Percentiles rank a stretch among this genome's conserved stretches.
Evolutionary conservation across 1,284 basidiomycete species (phyloP).

Genomic region (Rhodotorula sp.): DNA sequence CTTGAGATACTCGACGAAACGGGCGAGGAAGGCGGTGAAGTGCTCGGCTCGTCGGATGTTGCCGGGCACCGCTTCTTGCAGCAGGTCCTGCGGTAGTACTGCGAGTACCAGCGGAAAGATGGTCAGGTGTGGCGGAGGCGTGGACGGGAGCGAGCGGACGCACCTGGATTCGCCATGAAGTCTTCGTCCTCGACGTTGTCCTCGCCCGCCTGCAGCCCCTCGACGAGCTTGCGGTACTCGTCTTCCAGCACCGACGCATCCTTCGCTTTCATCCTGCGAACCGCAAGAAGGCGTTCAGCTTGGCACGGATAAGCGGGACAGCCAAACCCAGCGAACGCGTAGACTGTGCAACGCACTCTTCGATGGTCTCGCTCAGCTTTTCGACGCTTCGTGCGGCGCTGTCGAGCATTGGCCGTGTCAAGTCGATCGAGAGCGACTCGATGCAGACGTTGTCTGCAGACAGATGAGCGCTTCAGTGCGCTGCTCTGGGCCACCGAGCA

Average conservation of each 20-base stretch:
- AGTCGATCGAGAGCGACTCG: constrained; percentile 94
- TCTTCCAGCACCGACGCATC: constrained; percentile 94
- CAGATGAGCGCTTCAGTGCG: not conserved
- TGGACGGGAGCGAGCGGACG: constrained; percentile 29
- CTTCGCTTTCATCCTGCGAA: constrained; percentile 91
- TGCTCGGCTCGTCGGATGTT: constrained; percentile 99
- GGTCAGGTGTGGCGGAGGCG: constrained; percentile 27
- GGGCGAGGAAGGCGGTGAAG: constrained; percentile 96
- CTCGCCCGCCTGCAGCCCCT: constrained; percentile 66
- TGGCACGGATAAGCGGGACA: not conserved
- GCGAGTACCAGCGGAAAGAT: constrained; percentile 4
- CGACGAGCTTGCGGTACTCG: constrained; percentile 94
- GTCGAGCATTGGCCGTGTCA: constrained; percentile 98
- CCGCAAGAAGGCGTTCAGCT: too few relatives aligned
- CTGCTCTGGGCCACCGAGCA: not conserved
- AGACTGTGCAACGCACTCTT: constrained; percentile 79
- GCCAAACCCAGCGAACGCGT: too few relatives aligned
- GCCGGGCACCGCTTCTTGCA: constrained; percentile 93
- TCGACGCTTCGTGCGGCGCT: constrained; percentile 86
- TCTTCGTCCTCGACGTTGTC: constrained; percentile 69
- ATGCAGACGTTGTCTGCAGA: constrained; percentile 93
- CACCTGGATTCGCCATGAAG: constrained; percentile 87
- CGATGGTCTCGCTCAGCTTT: constrained; percentile 86
- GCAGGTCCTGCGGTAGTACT: constrained; percentile 92
- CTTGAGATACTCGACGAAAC: constrained; percentile 98